These are phyloP conservation scores for Yamagishiella unicocca DNA, from an alignment of 139 green algal species.

Conservation along the genomic window DNA sequence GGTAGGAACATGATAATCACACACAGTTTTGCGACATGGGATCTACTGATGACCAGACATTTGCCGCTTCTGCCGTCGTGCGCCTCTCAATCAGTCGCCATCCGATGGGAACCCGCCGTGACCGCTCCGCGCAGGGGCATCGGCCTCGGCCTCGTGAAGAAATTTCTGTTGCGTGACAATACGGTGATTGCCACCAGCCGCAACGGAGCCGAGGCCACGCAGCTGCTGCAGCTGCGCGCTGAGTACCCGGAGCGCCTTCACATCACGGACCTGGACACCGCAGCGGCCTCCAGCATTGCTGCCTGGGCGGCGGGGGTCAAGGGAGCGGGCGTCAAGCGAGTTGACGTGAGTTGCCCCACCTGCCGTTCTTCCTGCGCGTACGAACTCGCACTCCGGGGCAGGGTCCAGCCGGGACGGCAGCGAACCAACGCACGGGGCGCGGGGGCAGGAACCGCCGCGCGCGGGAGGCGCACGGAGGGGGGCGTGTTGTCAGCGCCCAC, in stretches of 20 bases:
- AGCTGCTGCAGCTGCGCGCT: constrained; percentile 1
- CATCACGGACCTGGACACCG: constrained; percentile 30
- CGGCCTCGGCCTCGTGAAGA: constrained; percentile 51
- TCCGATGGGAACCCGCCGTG: too few species aligned
- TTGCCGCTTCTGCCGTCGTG: too few species aligned
- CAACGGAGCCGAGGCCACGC: not conserved
- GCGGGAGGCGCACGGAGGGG: too few species aligned
- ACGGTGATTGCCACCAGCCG: constrained; percentile 49
- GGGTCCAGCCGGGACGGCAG: too few species aligned
- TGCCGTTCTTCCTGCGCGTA: not conserved
- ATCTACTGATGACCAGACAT: too few species aligned
- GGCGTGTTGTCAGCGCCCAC: too few species aligned
- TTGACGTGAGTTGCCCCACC: constrained; percentile 46
- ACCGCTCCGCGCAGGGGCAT: constrained; percentile 36
- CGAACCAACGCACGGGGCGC: too few species aligned
- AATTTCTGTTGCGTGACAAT: constrained; percentile 47
- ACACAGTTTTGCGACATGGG: not conserved
- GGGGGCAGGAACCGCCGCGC: too few species aligned
- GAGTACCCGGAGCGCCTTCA: not conserved
- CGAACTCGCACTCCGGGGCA: not conserved
- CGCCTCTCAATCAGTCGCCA: too few species aligned
- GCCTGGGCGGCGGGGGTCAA: constrained; percentile 30
- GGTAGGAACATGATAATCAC: not conserved
- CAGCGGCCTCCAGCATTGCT: not conserved
- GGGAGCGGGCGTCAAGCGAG: not conserved